Evolutionary conservation across 352 stramenopile genomes (phyloP), one percentile per base, ranked within the genome.

Genomic region (Blastocystis sp.): DNA sequence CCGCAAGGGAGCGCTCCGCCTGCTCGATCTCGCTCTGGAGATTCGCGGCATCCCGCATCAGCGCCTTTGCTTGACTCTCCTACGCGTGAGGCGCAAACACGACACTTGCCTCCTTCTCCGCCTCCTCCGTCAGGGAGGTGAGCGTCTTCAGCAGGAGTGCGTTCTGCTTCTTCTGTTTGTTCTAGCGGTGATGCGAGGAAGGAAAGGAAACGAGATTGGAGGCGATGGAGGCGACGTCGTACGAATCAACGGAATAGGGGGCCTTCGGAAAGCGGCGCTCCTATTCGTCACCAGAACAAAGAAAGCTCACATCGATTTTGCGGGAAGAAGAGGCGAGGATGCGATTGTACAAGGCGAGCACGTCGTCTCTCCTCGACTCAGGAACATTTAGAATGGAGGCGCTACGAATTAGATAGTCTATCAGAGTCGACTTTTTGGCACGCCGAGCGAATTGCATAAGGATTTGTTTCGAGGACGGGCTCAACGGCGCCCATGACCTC

Each of bases 81-180:
- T 81, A 7, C 19, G 21, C n/a, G 7, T 48, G 14, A n/a, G 21
- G 10, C 69, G 21, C 7, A 19, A 40, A 17, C 28, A 5, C 17
- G 28, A 64, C 7, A 10, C 69, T 2, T 38, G 62, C 69, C 28
- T 79, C 69, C 14, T 38, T 14, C 43, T 64, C 45, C 45, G 28
- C 21, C 19, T 65, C 71, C 19, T 3, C 5, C 2, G 10, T 7
- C 3, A 81, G n/a, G 0, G 71, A 64, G 2, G 28, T 21, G 14
- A 56, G 9, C 1, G 43, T 52, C 9, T 61, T 40, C 0, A 48
- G 19, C 28, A 81, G 71, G 9, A 81, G 45, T 23, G 71, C 71
- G 59, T 81, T 81, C 38, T 81, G 71, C 45, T 81, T 81, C 52
- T 81, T 59, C 38, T 81, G 71, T 0, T 81, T 41, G 19, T 67